Percentiles rank a stretch among this genome's conserved stretches.
phyloP scores from a whole-genome alignment of 192 early-diverging fungal species.

The Gigaspora rosea region DNA sequence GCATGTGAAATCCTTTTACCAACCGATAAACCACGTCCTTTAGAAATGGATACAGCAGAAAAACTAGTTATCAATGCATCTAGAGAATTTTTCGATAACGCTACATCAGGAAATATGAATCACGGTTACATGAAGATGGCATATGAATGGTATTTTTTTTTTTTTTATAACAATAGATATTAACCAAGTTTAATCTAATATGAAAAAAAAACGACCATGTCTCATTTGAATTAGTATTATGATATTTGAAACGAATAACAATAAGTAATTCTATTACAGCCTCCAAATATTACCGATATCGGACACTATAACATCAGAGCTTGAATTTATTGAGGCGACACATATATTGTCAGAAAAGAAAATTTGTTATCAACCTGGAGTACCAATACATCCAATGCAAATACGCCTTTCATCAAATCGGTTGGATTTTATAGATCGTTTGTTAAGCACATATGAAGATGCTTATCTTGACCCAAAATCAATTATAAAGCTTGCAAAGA shows the following conservation, averaged over 20 bases:
- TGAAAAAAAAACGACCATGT: too few species aligned
- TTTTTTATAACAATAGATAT: too few species aligned
- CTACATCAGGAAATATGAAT: conserved; percentile 64
- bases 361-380: conserved; percentile 47
- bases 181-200: too few species aligned
- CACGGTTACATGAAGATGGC: conserved; percentile 72
- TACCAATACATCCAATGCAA: conserved; percentile 69
- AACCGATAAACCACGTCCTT: conserved; percentile 37
- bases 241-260: too few species aligned
- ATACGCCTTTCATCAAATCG: conserved; percentile 63
- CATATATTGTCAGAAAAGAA: conserved; percentile 60
- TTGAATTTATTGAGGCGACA: conserved; percentile 72
- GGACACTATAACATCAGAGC: conserved; percentile 53
- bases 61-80: conserved; percentile 68
- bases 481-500: conserved; percentile 60
- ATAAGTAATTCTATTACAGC: conserved; percentile 38
- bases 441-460: conserved; percentile 54
- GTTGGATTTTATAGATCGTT: conserved; percentile 58
- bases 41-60: conserved; percentile 52
- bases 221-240: too few species aligned
- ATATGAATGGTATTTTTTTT: conserved; percentile 62
- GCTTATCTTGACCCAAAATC: conserved; percentile 51
- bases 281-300: conserved; percentile 63
- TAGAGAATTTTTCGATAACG: conserved; percentile 74
- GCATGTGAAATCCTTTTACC: conserved; percentile 58